Evolutionary conservation across 768 basidiomycete species (phyloP), one percentile per base, ranked within the genome.

Genomic region (Lentinus brumalis): DNA sequence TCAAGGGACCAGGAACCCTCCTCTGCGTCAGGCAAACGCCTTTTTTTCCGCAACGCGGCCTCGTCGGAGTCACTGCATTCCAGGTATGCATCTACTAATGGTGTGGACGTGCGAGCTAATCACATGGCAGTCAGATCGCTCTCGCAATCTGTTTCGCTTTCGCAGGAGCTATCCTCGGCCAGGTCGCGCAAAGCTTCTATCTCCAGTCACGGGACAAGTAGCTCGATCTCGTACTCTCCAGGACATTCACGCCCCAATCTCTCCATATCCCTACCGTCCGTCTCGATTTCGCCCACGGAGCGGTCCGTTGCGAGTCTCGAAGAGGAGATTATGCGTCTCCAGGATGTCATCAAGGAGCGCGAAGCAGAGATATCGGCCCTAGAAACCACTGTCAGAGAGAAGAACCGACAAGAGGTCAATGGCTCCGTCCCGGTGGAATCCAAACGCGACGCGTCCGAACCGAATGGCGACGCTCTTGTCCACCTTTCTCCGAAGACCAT

Each of bases 271-370:
- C 71, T 87, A 58, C 69, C 83, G 74, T 64, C 78, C 66, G 73
- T 59, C 45, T 71, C 70, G 51, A 70, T 73, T 15, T 63, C 65
- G 6, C 66, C 77, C 9, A 80, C 81, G 60, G 91, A 93, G 67
- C 86, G 96, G 50, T 92, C 94, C 30, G 86, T 87, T 7, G 79
- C 83, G 16, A 95, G 94, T 71, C 81, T 97, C 61, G 95, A 97
- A 75, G 89, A 91, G 69, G 96, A 98, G 75, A 93, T 98, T 60
- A 95, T 94, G 89, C 87, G 95, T 59, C 76, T 98, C 46, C 96
- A 98, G 73, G 89, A 94, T 68, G 93, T 94, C 38, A 80, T 98
- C 61, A 91, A 87, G 70, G 91, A 94, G 64, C 84, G 96, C 51
- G 96, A 98, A 74, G 81, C 86, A n/a, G 96, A 98, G 74, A 98